phyloP scores from a whole-genome alignment of 2,329 filamentous ascomycete genomes.

The Phaeophleospora eucalypticola region DNA sequence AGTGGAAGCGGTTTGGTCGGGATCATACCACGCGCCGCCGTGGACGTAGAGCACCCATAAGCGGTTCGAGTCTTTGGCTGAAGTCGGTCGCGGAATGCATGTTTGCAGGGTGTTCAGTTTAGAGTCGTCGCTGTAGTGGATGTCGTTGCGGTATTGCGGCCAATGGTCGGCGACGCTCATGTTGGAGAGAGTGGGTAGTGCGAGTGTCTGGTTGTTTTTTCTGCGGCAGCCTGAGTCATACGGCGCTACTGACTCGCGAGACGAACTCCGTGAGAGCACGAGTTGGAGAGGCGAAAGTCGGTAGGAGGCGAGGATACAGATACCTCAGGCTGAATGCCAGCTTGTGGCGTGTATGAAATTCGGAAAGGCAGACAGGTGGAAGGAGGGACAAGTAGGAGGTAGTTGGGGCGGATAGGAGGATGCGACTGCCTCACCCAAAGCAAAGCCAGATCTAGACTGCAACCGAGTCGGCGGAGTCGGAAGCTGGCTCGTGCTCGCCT shows the following conservation, averaged over 20 bases:
- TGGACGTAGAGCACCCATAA: constrained; percentile 43
- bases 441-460: no score
- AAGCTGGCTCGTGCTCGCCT: no score
- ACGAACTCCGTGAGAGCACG: no score
- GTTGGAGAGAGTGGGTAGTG: neutral
- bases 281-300: no score
- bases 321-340: no score
- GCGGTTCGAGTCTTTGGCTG: constrained; percentile 14
- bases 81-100: constrained; percentile 37
- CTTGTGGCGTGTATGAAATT: no score
- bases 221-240: no score
- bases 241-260: neutral
- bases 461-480: no score
- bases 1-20: constrained; percentile 35
- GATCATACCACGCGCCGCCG: constrained; percentile 50
- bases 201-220: neutral
- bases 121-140: constrained; percentile 30
- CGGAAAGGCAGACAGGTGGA: no score
- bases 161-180: constrained; percentile 21
- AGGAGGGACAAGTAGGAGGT: no score
- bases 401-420: no score
- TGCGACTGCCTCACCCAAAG: no score
- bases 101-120: constrained; percentile 41
- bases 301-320: neutral
- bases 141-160: constrained; percentile 24